Percentiles rank a stretch among this genome's conserved stretches.
These are phyloP conservation scores for Diplocarpon mali DNA, from an alignment of 2,329 filamentous ascomycete species.

Conservation along the genomic window DNA sequence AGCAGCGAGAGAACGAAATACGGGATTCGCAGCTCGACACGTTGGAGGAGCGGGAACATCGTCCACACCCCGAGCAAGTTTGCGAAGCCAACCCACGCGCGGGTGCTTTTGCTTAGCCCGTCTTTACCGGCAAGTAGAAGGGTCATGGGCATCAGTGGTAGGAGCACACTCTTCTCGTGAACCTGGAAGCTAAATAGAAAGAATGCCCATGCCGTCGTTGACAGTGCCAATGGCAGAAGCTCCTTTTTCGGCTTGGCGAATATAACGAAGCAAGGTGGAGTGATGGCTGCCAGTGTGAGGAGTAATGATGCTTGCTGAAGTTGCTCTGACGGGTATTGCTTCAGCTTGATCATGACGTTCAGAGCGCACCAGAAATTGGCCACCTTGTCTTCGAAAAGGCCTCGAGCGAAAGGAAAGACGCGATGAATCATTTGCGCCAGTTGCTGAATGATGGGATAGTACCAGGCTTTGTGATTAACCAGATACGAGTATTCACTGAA, in stretches of 20 bases:
- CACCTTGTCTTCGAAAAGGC: constrained; percentile 96
- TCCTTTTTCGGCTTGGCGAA: constrained; percentile 68
- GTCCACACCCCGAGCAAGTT: constrained; percentile 88
- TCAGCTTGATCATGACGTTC: constrained; percentile 81
- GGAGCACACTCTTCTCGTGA: constrained; percentile 91
- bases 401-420: constrained; percentile 93
- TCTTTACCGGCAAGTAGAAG: constrained; percentile 68
- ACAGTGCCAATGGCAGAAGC: constrained; percentile 68
- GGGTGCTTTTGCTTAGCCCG: constrained; percentile 62
- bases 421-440: constrained; percentile 76
- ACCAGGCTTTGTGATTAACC: constrained; percentile 52
- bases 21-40: constrained; percentile 74
- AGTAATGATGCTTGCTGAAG: constrained; percentile 68
- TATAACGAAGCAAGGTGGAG: constrained; percentile 68
- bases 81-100: constrained; percentile 92
- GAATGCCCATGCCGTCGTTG: constrained; percentile 87
- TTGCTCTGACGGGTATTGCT: constrained; percentile 56
- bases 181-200: constrained; percentile 98
- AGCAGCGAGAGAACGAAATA: constrained; percentile 77
- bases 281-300: constrained; percentile 64
- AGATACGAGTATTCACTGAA: constrained; percentile 46
- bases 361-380: constrained; percentile 96
- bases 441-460: constrained; percentile 69
- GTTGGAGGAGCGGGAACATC: constrained; percentile 79
- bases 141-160: constrained; percentile 90